Evolutionary conservation across 352 stramenopile species (phyloP).

Genomic region (Pythium myriotylum): DNA sequence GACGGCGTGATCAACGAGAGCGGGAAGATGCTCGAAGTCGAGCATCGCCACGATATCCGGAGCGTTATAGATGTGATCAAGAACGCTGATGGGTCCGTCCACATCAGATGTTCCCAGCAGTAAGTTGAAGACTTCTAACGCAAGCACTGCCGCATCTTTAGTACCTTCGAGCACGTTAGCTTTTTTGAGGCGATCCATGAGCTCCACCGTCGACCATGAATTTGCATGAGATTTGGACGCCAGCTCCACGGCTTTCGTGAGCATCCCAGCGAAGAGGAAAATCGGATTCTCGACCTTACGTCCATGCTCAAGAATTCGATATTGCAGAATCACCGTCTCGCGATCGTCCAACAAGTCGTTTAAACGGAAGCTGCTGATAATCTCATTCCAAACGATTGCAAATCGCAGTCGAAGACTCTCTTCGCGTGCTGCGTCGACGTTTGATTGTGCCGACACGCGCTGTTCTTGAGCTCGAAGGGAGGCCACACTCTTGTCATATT

Average conservation of each 20-base stretch:
- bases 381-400: constrained; percentile 88
- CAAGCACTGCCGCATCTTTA: constrained; percentile 58
- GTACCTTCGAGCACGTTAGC: constrained; percentile 63
- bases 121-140: constrained; percentile 69
- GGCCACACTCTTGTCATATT: constrained; percentile 76
- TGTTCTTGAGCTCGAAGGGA: constrained; percentile 51
- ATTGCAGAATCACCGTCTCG: constrained; percentile 85
- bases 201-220: constrained; percentile 48
- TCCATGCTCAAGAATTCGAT: constrained; percentile 73
- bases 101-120: constrained; percentile 62
- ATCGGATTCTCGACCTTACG: constrained; percentile 77
- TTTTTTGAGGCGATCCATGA: constrained; percentile 66
- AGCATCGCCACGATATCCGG: constrained; percentile 59
- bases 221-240: constrained; percentile 51
- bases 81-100: constrained; percentile 47
- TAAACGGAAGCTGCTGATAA: constrained; percentile 85
- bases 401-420: constrained; percentile 76
- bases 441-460: constrained; percentile 13
- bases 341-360: constrained; percentile 84
- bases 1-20: constrained; percentile 67
- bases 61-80: constrained; percentile 67
- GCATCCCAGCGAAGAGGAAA: constrained; percentile 77
- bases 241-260: constrained; percentile 64
- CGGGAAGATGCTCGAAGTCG: constrained; percentile 59
- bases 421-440: constrained; percentile 7